These are phyloP conservation scores for Neckera pumila DNA, from an alignment of 225 moss, liverwort and hornwort species.

Conservation along the genomic window DNA sequence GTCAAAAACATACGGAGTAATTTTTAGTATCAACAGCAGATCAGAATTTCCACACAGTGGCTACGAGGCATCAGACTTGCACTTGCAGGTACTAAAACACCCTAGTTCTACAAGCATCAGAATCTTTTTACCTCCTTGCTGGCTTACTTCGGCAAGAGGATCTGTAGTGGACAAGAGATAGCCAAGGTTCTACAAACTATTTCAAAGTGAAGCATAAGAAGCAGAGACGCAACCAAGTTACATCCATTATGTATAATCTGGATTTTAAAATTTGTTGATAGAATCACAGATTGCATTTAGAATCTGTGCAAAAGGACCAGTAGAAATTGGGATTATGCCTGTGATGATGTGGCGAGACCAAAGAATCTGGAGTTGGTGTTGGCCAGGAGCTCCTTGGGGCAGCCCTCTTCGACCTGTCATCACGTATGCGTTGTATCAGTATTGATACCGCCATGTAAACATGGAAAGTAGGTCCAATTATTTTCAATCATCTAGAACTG, in stretches of 20 bases:
- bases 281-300: not conserved
- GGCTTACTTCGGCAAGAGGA: not conserved
- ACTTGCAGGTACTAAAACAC: not conserved
- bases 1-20: not conserved
- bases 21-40: not conserved
- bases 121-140: not conserved
- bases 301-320: not conserved
- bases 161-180: not conserved
- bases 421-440: not conserved
- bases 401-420: conserved; percentile 76
- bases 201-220: not conserved
- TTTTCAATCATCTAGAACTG: not conserved
- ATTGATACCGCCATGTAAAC: not conserved
- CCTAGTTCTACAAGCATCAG: not conserved
- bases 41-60: not conserved
- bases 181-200: not conserved
- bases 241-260: not conserved
- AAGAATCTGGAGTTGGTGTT: conserved; percentile 63
- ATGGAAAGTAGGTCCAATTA: not conserved
- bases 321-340: not conserved
- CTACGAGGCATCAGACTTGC: not conserved
- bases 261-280: not conserved
- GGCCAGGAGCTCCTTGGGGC: conserved; percentile 53
- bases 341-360: conserved; percentile 53
- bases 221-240: not conserved